phyloP scores from a whole-genome alignment of 805 yeast genomes.

The Candida anglica region DNA sequence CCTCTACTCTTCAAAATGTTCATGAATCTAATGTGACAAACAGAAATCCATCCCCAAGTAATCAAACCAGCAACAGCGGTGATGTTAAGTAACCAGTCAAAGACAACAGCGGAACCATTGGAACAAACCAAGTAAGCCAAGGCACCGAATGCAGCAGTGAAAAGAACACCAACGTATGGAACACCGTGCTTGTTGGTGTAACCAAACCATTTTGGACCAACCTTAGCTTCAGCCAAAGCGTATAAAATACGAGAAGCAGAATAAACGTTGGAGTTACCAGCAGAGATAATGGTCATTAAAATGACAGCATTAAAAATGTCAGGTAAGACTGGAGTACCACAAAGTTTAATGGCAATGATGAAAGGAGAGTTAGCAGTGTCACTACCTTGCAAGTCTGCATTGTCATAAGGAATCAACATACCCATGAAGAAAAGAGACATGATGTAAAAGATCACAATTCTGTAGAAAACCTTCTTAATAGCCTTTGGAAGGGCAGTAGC shows the following conservation, averaged over 20 bases:
- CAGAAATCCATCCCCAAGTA: constrained; percentile 65
- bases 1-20: constrained; percentile 57
- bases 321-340: constrained; percentile 65
- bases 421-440: constrained; percentile 66
- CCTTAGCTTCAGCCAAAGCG: constrained; percentile 56
- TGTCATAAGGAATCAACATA: constrained; percentile 64
- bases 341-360: constrained; percentile 64
- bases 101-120: constrained; percentile 51
- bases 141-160: constrained; percentile 59
- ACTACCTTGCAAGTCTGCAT: constrained; percentile 46
- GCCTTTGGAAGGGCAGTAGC: constrained; percentile 74
- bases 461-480: constrained; percentile 60
- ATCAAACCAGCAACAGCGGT: constrained; percentile 76
- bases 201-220: constrained; percentile 53
- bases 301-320: constrained; percentile 71
- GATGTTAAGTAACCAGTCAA: constrained; percentile 70
- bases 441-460: constrained; percentile 66
- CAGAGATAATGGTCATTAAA: constrained; percentile 64
- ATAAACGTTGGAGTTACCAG: constrained; percentile 74
- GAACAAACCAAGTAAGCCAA: constrained; percentile 59
- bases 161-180: constrained; percentile 53
- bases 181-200: constrained; percentile 55
- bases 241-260: constrained; percentile 67
- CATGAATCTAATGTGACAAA: constrained; percentile 70
- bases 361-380: constrained; percentile 54